Conservation (phyloP, 345 rosid genomes). For the Boechera divaricarpa region DNA sequence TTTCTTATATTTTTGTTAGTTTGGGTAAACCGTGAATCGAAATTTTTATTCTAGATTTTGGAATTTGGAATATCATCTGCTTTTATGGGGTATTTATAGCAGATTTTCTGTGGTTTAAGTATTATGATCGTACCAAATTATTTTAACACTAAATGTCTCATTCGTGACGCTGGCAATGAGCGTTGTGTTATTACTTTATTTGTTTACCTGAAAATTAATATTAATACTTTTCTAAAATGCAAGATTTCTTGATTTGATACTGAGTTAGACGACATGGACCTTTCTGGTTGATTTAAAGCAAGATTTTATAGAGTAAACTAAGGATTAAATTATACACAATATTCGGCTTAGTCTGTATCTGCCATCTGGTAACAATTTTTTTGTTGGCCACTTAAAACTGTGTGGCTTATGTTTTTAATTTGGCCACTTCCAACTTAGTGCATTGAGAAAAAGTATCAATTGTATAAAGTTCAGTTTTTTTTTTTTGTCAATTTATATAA, state of each 20-base stretch:
- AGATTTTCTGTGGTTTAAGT: conserved; percentile 12
- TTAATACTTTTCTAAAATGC: conserved; percentile 19
- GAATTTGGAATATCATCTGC: not conserved
- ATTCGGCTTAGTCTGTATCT: conserved; percentile 21
- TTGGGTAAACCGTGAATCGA: not conserved
- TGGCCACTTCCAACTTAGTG: too few species aligned
- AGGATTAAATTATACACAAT: conserved; percentile 1
- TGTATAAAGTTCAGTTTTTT: too few species aligned
- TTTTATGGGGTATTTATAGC: not conserved
- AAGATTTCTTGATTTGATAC: conserved; percentile 34
- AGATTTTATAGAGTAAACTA: conserved; percentile 38
- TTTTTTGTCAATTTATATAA: not conserved
- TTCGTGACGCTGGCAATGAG: conserved; percentile 39
- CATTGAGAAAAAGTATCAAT: too few species aligned
- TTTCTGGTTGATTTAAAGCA: conserved; percentile 46
- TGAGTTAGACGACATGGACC: conserved; percentile 44
- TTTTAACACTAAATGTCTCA: conserved; percentile 11
- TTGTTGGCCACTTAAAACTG: conserved; percentile 23
- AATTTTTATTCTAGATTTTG: conserved; percentile 9
- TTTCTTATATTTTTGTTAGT: conserved; percentile 3
- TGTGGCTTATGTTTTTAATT: too few species aligned
- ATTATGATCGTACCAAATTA: conserved; percentile 30
- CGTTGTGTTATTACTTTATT: conserved; percentile 30
- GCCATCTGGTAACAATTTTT: not conserved
- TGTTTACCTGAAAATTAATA: conserved; percentile 22